Base-by-base conservation (phyloP, 495 filamentous ascomycete species). In the Cetradonia linearis region DNA sequence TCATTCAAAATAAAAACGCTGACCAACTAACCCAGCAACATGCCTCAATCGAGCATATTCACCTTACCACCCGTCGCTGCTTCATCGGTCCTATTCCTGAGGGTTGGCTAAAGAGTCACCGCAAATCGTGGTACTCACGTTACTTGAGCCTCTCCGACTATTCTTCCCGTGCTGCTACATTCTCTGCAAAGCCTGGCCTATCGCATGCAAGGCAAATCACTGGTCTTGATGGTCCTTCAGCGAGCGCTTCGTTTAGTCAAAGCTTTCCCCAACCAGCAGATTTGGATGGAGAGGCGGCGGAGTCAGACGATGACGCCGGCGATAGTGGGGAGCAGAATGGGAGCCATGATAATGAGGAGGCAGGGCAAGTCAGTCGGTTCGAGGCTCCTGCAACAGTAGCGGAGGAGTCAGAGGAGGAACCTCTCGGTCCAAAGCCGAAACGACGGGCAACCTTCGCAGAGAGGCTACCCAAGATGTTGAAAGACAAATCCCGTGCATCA, bases 61-160 rank as follows among this genome's bases (percentile, higher is more conserved):
- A 86, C 67, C 71, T 84, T 62, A 87, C 84, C 9, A 80, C 76
- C 44, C 74, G 82, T 30, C 77, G 84, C 37, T 80, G 78, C 67
- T 87, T 87, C 69, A 85, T 87, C 63, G 84, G 84, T 10, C 84
- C 84, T 25, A 83, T 87, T 38, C 84, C 84, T 5, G 78, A 82
- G 63, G 83, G 82, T 55, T 87, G 84, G 84, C 73, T 86, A 53
- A 83, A 84, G 56, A 79, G 76, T 57, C 81, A 86, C 69, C 77
- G 81, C 49, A 82, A 82, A 55, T 74, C 79, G 16, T 86, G 83
- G 83, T 86, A 84, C 67, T 76, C 70, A 62, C 72, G 74, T 52
- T 73, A 81, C 40, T 61, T 85, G 1, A 74, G 70, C 46, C 71
- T 81, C 47, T 75, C 65, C 44, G 79, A 84, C 53, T 83, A 84